A percentile compares a stretch with the other conserved stretches of the same genome.
phyloP scores from a whole-genome alignment of 83 land plant genomes.

The Picea mariana region DNA sequence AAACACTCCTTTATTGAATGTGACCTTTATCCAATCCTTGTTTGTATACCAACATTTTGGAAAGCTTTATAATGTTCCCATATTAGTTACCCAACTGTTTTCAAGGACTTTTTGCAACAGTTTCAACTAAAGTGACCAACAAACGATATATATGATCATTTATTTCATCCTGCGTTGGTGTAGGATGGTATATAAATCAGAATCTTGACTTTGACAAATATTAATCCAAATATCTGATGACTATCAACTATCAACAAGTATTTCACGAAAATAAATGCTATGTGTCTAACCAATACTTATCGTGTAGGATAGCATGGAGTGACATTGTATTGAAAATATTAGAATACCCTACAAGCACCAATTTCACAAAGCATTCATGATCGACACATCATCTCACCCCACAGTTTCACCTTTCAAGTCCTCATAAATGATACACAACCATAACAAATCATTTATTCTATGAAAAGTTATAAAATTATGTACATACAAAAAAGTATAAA shows the following conservation, averaged over 20 bases:
- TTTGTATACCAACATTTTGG: too few relatives aligned
- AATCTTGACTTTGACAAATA: neutral
- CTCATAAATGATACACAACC: constrained; percentile 39
- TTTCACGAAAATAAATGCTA: neutral
- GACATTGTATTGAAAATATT: neutral
- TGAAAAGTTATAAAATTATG: neutral
- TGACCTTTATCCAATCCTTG: too few relatives aligned
- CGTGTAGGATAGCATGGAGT: neutral
- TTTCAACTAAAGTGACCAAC: too few relatives aligned
- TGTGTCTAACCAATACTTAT: too few relatives aligned
- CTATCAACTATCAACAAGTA: neutral
- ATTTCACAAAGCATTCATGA: too few relatives aligned
- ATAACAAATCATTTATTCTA: neutral
- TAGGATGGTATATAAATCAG: neutral
- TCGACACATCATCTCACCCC: neutral
- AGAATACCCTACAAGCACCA: neutral
- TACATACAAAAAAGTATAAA: neutral
- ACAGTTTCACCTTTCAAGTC: neutral
- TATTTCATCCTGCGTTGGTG: neutral
- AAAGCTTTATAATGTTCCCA: too few relatives aligned
- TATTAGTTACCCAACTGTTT: too few relatives aligned
- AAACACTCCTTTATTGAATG: too few relatives aligned
- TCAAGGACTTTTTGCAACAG: too few relatives aligned
- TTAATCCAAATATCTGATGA: neutral
- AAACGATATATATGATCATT: too few relatives aligned